phyloP scores from a whole-genome alignment of 306 rosid species.

The Quercus engelmannii region DNA sequence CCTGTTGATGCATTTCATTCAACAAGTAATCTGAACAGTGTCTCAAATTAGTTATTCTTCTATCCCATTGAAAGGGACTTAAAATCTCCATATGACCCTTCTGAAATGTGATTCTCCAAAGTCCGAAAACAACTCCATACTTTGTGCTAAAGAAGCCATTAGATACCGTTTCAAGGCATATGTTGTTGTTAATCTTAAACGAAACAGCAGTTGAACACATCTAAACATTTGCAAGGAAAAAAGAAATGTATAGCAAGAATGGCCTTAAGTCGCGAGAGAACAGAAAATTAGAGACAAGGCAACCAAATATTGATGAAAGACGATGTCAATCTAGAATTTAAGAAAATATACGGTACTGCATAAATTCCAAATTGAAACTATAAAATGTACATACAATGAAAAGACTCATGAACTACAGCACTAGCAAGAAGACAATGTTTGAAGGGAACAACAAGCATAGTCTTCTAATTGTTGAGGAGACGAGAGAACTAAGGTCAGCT shows the following conservation, averaged over 20 bases:
- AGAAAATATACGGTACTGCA: constrained; percentile 16
- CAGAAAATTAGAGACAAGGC: not conserved
- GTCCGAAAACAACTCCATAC: too few relatives aligned
- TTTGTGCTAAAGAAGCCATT: too few relatives aligned
- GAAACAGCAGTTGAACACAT: too few relatives aligned
- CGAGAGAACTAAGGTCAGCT: constrained; percentile 8
- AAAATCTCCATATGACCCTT: too few relatives aligned
- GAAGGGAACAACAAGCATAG: not conserved
- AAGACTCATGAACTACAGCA: constrained; percentile 23
- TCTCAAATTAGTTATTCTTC: too few relatives aligned
- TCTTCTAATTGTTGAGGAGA: constrained; percentile 26
- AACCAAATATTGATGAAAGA: constrained; percentile 5
- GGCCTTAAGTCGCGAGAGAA: not conserved
- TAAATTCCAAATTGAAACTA: constrained; percentile 17
- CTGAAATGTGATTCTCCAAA: too few relatives aligned
- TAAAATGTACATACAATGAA: constrained; percentile 30
- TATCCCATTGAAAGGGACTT: too few relatives aligned
- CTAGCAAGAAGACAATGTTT: not conserved
- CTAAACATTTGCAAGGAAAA: too few relatives aligned
- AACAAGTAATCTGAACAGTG: too few relatives aligned
- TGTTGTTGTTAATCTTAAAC: too few relatives aligned
- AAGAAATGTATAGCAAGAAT: not conserved
- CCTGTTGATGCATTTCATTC: too few relatives aligned
- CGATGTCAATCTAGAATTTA: constrained; percentile 4
- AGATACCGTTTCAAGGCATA: too few relatives aligned